Evolutionary conservation across 2,329 filamentous ascomycete species (phyloP).

Genomic region (Pezicula carpinea): DNA sequence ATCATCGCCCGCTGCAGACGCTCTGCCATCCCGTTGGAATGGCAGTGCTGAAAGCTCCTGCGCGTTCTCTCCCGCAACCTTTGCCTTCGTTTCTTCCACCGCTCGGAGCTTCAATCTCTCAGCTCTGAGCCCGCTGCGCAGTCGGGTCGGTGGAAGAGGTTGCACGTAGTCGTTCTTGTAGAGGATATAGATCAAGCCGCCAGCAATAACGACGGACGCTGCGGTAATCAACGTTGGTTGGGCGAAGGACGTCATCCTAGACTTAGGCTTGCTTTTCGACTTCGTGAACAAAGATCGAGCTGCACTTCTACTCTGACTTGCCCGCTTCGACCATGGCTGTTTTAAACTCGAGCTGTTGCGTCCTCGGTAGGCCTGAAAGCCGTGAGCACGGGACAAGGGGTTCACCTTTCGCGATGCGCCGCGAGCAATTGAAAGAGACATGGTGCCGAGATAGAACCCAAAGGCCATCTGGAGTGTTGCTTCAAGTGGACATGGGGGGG

Average conservation of each 20-base stretch:
- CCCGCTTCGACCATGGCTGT: constrained; percentile 4
- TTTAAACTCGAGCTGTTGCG: constrained; percentile 4
- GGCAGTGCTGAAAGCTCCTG: constrained; percentile 20
- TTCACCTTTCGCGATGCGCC: constrained; percentile 11
- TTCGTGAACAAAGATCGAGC: constrained; percentile 15
- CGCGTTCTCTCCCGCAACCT: constrained; percentile 19
- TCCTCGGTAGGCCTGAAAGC: background rate
- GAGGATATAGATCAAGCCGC: constrained; percentile 25
- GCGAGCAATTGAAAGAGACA: constrained; percentile 16
- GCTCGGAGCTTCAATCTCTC: constrained; percentile 12
- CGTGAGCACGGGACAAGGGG: background rate
- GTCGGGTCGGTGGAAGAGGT: constrained; percentile 25
- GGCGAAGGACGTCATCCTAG: constrained; percentile 16
- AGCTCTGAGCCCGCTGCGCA: constrained; percentile 19
- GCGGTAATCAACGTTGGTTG: constrained; percentile 15
- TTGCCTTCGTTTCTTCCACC: constrained; percentile 17
- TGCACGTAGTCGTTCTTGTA: constrained; percentile 26
- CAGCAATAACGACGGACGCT: constrained; percentile 20
- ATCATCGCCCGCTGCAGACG: constrained; percentile 13
- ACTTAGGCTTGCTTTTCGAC: constrained; percentile 11
- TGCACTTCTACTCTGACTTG: background rate
- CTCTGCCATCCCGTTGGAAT: constrained; percentile 14
- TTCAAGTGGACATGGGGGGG: no score
- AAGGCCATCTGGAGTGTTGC: background rate
- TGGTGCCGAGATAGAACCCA: constrained; percentile 11